Base-by-base conservation (phyloP, 371 early-diverging fungal species). In the Mortierella sp. region DNA sequence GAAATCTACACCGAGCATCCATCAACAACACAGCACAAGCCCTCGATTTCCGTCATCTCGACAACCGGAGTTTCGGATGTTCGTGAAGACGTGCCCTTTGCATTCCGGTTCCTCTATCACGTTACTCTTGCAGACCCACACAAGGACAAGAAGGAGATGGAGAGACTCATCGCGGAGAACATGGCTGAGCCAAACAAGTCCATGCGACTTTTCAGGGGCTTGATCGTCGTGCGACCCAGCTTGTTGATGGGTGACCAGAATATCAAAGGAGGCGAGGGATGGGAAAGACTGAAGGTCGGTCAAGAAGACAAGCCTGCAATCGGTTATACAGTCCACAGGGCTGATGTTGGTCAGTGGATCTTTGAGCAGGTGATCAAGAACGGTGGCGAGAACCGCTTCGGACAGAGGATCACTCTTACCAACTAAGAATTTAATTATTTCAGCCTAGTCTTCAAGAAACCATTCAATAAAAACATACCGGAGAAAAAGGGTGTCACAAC, bases 71-170 rank as follows among this genome's bases (percentile, higher is more conserved):
- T 78, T 14, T 78, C 78, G 0, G 70, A 78, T 30, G 37, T 69
- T 16, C 9, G 51, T 11, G 78, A 78, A 26, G 78, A 78, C 37
- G 78, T 73, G 0, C 78, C 78, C 9, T 78, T 70, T 66, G 73
- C 47, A 3, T 70, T 73, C 66, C 70, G 58, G 6, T 32, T 39
- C 28, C 59, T 78, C 5, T 73, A 78, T 40, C 78, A 78, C 26
- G 62, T 69, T 30, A 18, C 32, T 11, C 51, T 78, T 1, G 70
- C 73, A 14, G 73, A 61, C 16, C 78, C 78, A 1, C 78, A 73
- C 49, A 70, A 72, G 54, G 78, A 78, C 70, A 78, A 78, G 73
- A 78, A 73, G 66, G 70, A 47, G 59, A 78, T 78, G 78, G 78
- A 78, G 39, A 49, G 47, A 14, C 37, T 73, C 4, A 24, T 70